Evolutionary conservation across 805 yeast genomes (phyloP).

Genomic region (Suhomyces vadensis): DNA sequence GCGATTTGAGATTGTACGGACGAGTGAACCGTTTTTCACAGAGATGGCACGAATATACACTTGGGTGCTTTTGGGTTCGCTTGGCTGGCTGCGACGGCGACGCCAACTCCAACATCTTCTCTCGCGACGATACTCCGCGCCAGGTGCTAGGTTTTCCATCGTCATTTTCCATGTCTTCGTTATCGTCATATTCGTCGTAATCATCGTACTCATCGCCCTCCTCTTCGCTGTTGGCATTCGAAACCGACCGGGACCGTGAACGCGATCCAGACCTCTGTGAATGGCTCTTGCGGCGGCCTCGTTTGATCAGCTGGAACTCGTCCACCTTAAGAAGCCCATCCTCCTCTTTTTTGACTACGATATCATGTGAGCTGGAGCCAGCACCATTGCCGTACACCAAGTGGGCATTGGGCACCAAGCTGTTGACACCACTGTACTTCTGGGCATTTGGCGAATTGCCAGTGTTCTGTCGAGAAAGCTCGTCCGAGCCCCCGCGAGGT

Average conservation of each 20-base stretch:
- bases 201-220: constrained; percentile 12
- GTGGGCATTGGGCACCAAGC: constrained; percentile 18
- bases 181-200: constrained; percentile 8
- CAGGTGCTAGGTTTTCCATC: constrained; percentile 1
- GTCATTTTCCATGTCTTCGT: constrained; percentile 9
- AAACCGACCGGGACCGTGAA: constrained; percentile 29
- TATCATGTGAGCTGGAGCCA: neutral
- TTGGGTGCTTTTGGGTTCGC: constrained; percentile 69
- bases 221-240: constrained; percentile 6
- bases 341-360: neutral
- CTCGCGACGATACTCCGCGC: constrained; percentile 37
- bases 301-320: constrained; percentile 39
- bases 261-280: constrained; percentile 23
- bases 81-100: constrained; percentile 54
- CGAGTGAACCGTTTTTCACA: constrained; percentile 89
- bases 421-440: constrained; percentile 6
- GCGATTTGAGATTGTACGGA: constrained; percentile 91
- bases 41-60: constrained; percentile 72
- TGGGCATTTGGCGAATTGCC: constrained; percentile 7
- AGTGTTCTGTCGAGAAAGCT: constrained; percentile 16
- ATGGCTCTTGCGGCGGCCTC: constrained; percentile 42
- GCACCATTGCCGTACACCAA: constrained; percentile 12
- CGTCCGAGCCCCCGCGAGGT: constrained; percentile 25
- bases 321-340: constrained; percentile 27
- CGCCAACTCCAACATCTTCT: constrained; percentile 67